Evolutionary conservation across 2,329 filamentous ascomycete genomes (phyloP), one percentile per base, ranked within the genome.

Genomic region (Phaeoacremonium minimum): DNA sequence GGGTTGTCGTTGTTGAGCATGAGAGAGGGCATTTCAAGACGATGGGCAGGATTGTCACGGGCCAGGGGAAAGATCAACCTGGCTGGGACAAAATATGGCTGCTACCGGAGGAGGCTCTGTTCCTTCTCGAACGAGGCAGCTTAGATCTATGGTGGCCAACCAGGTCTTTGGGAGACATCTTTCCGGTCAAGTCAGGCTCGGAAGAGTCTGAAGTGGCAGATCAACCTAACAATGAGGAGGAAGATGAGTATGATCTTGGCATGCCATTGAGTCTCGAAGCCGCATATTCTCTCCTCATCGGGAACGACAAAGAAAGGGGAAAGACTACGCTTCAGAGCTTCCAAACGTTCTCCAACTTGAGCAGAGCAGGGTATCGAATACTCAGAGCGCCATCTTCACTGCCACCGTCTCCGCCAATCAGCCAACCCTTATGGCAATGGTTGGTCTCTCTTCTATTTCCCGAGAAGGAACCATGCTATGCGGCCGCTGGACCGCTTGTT

Each of bases 191-290:
- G 7, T 30, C 30, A 7, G 44, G 39, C 2, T 46, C 48, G 7
- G 48, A 48, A 9, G 47, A 45, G 1, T 40, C 47, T 3, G 40
- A 40, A 15, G 49, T 17, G 50, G 55, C 9, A 51, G 55, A 3
- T 52, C 30, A n/a, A 18, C 26, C 8, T 44, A 37, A 5, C 29
- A 22, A 41, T 44, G 32, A 33, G 4, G 49, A 52, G 14, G 42
- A 63, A 18, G 67, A 70, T 29, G 77, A 79, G 22, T 71, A 73
- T 40, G 75, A 80, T 6, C 64, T 73, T 4, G 85, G 84, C 1
- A 60, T 93, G n/a, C 89, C 91, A 0, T 82, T 98, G 69, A 95
- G 87, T 59, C 64, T 97, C 28, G 87, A 97, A 58, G 90, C 86
- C 6, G 89, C 89, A 1, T 97, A 97, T 66, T 78, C 90, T 5